A percentile compares a stretch with the other conserved stretches of the same genome.
Conservation (phyloP, 495 filamentous ascomycete species). For the Neurospora sp. region DNA sequence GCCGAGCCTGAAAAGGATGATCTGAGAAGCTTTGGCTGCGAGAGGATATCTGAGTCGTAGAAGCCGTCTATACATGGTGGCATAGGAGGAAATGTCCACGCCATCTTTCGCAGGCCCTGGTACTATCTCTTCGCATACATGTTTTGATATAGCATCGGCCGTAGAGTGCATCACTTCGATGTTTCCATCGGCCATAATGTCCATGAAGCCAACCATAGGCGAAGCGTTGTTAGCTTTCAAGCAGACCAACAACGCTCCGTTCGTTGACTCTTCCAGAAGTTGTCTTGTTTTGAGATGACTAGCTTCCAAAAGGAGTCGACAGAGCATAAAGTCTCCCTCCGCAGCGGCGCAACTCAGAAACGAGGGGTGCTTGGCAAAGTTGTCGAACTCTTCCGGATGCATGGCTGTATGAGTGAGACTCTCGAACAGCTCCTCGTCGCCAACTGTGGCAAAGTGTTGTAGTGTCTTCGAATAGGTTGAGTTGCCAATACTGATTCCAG, state of each 20-base stretch:
- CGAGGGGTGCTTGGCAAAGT: constrained; percentile 44
- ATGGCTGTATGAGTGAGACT: constrained; percentile 58
- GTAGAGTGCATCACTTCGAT: constrained; percentile 1
- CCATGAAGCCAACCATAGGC: constrained; percentile 16
- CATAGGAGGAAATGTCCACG: constrained; percentile 5
- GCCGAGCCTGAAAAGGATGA: constrained; percentile 20
- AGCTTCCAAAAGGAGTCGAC: constrained; percentile 20
- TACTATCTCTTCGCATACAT: constrained; percentile 5
- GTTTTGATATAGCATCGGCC: constrained; percentile 6
- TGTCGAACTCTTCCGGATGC: constrained; percentile 65
- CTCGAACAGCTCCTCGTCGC: constrained; percentile 46
- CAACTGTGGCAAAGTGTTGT: constrained; percentile 44
- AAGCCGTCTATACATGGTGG: constrained; percentile 4
- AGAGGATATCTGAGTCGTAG: constrained; percentile 7
- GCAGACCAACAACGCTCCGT: constrained; percentile 2
- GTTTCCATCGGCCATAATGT: constrained; percentile 19
- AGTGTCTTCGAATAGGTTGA: constrained; percentile 52
- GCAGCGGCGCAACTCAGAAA: constrained; percentile 15
- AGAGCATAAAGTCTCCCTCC: constrained; percentile 20
- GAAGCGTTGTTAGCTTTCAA: background rate
- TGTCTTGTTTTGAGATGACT: background rate
- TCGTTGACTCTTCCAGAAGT: background rate
- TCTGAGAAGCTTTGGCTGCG: constrained; percentile 11
- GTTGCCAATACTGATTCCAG: constrained; percentile 47
- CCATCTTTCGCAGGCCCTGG: background rate